phyloP scores from a whole-genome alignment of 164 flowering plant species.

The Buxus sempervirens region DNA sequence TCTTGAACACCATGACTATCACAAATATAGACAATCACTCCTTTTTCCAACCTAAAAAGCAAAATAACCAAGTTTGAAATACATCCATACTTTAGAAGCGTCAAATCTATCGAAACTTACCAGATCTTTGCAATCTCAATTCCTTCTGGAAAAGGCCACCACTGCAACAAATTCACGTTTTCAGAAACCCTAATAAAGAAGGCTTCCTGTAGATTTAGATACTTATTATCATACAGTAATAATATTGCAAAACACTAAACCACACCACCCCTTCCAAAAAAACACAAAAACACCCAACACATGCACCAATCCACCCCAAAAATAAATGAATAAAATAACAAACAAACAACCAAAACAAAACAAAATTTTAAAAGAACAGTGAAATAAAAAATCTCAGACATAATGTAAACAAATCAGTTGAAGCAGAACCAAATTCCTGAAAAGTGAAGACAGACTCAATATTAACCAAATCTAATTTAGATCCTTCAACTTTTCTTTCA shows the following conservation, averaged over 20 bases:
- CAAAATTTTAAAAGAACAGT: too few relatives aligned
- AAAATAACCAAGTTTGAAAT: too few relatives aligned
- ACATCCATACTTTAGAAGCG: too few relatives aligned
- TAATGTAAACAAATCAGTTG: not conserved
- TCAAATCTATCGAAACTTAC: constrained; percentile 41
- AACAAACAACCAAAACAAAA: too few relatives aligned
- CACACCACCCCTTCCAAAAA: too few relatives aligned
- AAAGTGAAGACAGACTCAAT: not conserved
- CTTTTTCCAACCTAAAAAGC: constrained; percentile 84
- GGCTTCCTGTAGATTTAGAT: too few relatives aligned
- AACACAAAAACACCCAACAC: too few relatives aligned
- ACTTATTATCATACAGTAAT: too few relatives aligned
- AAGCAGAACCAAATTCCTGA: not conserved
- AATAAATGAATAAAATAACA: too few relatives aligned
- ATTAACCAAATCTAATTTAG: not conserved
- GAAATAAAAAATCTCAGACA: too few relatives aligned
- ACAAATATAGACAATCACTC: constrained; percentile 92
- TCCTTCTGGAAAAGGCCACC: constrained; percentile 99
- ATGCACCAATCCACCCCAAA: too few relatives aligned
- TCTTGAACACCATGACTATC: constrained; percentile 94
- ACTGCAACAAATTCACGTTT: constrained; percentile 55
- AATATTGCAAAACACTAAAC: too few relatives aligned
- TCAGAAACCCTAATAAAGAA: constrained; percentile 30
- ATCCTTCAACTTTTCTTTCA: not conserved
- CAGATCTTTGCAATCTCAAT: constrained; percentile 94